phyloP scores from a whole-genome alignment of 352 stramenopile genomes.

The Globisporangium middletonii region DNA sequence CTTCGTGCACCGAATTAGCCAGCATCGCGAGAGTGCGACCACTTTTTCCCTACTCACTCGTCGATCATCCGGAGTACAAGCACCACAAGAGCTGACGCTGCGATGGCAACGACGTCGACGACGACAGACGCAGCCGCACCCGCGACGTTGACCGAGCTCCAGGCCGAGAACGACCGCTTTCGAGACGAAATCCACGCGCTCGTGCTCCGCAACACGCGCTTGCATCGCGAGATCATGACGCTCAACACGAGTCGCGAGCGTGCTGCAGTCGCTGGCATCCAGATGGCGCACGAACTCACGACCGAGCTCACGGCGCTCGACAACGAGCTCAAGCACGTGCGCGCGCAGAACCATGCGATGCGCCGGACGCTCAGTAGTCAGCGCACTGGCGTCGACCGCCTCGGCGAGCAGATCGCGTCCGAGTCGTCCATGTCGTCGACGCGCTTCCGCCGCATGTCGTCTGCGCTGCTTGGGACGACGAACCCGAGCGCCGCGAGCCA shows the following conservation, averaged over 20 bases:
- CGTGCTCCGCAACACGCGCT: slow-evolving; percentile 50
- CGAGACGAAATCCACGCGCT: slow-evolving; percentile 51
- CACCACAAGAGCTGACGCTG: not conserved
- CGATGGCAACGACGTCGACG: not conserved
- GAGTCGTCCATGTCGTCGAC: slow-evolving; percentile 15
- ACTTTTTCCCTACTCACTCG: not conserved
- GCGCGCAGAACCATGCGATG: slow-evolving; percentile 39
- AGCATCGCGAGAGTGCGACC: not conserved
- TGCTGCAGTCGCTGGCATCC: slow-evolving; percentile 27
- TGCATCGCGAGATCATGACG: slow-evolving; percentile 56
- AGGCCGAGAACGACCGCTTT: slow-evolving; percentile 54
- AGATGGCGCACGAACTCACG: slow-evolving; percentile 38
- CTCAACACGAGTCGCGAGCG: slow-evolving; percentile 43
- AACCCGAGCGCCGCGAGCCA: not conserved
- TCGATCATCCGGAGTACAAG: not conserved
- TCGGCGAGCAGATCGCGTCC: slow-evolving; percentile 10
- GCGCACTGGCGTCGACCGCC: slow-evolving; percentile 13
- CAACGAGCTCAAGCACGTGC: slow-evolving; percentile 30
- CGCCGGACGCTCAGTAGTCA: slow-evolving; percentile 20
- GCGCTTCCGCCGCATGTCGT: slow-evolving; percentile 16
- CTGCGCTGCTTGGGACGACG: slow-evolving; percentile 7
- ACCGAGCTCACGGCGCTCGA: slow-evolving; percentile 39
- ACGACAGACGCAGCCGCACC: not conserved
- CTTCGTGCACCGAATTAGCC: not conserved
- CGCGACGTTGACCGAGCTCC: slow-evolving; percentile 19